phyloP scores from a whole-genome alignment of 345 rosid species.

The Limnanthes douglasii region DNA sequence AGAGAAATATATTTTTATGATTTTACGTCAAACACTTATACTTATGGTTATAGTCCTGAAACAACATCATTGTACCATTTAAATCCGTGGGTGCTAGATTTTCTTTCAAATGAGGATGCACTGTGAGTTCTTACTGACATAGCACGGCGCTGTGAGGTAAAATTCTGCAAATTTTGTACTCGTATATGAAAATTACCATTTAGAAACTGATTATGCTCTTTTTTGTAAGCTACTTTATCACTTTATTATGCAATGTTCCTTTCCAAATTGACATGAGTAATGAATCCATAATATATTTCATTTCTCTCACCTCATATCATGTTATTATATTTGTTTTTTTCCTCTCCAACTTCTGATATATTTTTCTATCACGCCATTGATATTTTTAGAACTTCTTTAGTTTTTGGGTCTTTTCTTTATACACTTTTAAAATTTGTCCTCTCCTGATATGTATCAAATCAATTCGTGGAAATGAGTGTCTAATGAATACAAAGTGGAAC shows the following conservation, averaged over 20 bases:
- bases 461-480: slow-evolving; percentile 91
- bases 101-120: slow-evolving; percentile 80
- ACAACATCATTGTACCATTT: slow-evolving; percentile 91
- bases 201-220: not conserved
- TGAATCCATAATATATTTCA: slow-evolving; percentile 30
- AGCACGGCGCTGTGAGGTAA: slow-evolving; percentile 72
- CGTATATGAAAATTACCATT: slow-evolving; percentile 1
- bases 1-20: slow-evolving; percentile 23
- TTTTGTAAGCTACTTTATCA: not conserved
- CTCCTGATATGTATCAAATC: slow-evolving; percentile 50
- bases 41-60: slow-evolving; percentile 78
- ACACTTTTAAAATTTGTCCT: too few species aligned
- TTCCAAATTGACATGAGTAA: slow-evolving; percentile 75
- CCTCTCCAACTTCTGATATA: slow-evolving; percentile 47
- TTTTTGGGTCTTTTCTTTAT: not conserved
- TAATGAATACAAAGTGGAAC: slow-evolving; percentile 32
- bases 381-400: slow-evolving; percentile 16
- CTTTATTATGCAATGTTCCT: slow-evolving; percentile 7
- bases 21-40: slow-evolving; percentile 77
- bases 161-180: not conserved
- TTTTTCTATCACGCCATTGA: slow-evolving; percentile 70
- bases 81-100: slow-evolving; percentile 85
- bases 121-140: slow-evolving; percentile 89
- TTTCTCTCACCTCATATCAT: slow-evolving; percentile 49
- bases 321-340: slow-evolving; percentile 80